Evolutionary conservation across 768 basidiomycete genomes (phyloP).

Genomic region (Trichaptum fuscoviolaceum): DNA sequence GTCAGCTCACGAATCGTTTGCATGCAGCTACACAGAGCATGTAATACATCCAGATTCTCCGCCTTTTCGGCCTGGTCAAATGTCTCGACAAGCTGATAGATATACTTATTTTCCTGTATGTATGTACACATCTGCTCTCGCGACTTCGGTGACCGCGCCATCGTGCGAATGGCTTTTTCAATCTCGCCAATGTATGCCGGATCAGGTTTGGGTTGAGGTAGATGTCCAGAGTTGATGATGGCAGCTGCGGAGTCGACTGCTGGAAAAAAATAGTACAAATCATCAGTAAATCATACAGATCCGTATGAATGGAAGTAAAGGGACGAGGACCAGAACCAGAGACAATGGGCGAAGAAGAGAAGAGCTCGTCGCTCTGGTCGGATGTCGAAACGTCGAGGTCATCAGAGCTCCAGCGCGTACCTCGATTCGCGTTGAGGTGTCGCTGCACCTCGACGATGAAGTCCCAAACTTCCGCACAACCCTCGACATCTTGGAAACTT

Average conservation of each 20-base stretch:
- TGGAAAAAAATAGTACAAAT: slow-evolving; percentile 18
- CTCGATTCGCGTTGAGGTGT: slow-evolving; percentile 58
- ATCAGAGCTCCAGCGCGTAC: slow-evolving; percentile 36
- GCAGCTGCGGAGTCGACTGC: slow-evolving; percentile 49
- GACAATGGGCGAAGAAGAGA: slow-evolving; percentile 16
- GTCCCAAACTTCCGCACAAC: slow-evolving; percentile 95
- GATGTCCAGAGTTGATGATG: slow-evolving; percentile 66
- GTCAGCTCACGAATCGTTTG: slow-evolving; percentile 79
- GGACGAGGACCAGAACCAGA: slow-evolving; percentile 9
- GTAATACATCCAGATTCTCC: slow-evolving; percentile 85
- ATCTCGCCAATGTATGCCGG: slow-evolving; percentile 69
- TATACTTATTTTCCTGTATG: slow-evolving; percentile 84
- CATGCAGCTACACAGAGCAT: slow-evolving; percentile 87
- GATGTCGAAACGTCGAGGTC: slow-evolving; percentile 3
- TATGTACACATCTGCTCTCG: slow-evolving; percentile 89
- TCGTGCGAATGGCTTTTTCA: slow-evolving; percentile 69
- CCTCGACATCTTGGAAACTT: slow-evolving; percentile 94
- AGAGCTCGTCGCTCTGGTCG: slow-evolving; percentile 1
- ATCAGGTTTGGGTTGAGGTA: slow-evolving; percentile 64
- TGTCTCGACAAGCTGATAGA: slow-evolving; percentile 80
- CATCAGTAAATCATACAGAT: slow-evolving; percentile 12
- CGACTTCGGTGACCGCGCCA: slow-evolving; percentile 64
- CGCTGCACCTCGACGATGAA: slow-evolving; percentile 91
- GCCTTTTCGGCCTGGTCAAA: slow-evolving; percentile 88
- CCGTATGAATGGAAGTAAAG: slow-evolving; percentile 6